Evolutionary conservation across 1,139 yeast genomes (phyloP).

Genomic region (Diutina pseudorugosa): DNA sequence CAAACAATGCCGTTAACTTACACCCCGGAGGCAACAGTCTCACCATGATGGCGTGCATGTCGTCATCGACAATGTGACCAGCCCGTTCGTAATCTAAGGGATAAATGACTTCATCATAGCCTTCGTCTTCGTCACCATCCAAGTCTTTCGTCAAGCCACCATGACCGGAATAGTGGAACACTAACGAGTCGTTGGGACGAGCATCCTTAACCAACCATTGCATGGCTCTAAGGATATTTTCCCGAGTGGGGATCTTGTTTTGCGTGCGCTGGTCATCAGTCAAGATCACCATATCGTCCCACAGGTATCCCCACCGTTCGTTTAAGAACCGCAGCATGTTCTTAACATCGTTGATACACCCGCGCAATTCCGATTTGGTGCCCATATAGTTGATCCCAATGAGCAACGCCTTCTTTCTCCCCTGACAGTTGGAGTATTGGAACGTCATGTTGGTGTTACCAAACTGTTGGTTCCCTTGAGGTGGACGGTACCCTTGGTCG

Average conservation of each 20-base stretch:
- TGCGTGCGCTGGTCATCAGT: conserved; percentile 60
- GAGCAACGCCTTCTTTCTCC: conserved; percentile 67
- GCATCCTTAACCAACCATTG: conserved; percentile 83
- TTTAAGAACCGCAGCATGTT: conserved; percentile 49
- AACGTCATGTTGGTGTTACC: conserved; percentile 25
- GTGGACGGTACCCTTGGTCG: conserved; percentile 12
- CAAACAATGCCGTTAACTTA: conserved; percentile 78
- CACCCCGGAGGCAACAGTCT: conserved; percentile 70
- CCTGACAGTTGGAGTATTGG: conserved; percentile 69
- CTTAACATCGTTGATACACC: conserved; percentile 77
- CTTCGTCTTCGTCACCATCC: conserved; percentile 88
- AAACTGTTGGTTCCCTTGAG: conserved; percentile 23
- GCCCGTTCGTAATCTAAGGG: conserved; percentile 74
- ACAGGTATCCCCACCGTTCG: conserved; percentile 42
- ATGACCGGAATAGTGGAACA: conserved; percentile 89
- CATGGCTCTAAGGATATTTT: conserved; percentile 77
- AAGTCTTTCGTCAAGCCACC: conserved; percentile 76
- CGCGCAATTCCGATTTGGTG: conserved; percentile 54
- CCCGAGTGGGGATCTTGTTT: conserved; percentile 61
- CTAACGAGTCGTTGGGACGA: conserved; percentile 70
- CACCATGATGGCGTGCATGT: conserved; percentile 75
- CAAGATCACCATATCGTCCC: conserved; percentile 74
- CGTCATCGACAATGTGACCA: conserved; percentile 76
- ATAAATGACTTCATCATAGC: conserved; percentile 80
- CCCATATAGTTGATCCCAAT: conserved; percentile 86